phyloP scores from a whole-genome alignment of 441 rosid genomes.

The Hura crepitans region DNA sequence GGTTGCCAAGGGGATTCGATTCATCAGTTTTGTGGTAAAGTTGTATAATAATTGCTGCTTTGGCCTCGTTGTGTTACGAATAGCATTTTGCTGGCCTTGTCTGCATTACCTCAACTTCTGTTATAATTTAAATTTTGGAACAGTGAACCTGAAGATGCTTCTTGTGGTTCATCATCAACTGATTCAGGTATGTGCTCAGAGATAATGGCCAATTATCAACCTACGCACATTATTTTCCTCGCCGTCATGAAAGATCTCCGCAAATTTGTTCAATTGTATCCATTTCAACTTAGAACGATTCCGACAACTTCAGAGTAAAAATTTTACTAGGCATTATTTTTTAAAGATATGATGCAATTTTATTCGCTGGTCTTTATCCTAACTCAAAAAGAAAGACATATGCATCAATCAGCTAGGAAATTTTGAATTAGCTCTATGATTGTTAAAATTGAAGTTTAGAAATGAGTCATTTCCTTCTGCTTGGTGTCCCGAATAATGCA shows the following conservation, averaged over 20 bases:
- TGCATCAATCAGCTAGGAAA: background rate
- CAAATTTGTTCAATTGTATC: background rate
- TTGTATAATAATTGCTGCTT: background rate
- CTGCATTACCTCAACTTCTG: background rate
- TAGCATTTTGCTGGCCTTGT: background rate
- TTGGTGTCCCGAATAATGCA: background rate
- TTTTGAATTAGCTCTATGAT: background rate
- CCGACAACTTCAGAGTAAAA: background rate
- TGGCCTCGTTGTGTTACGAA: background rate
- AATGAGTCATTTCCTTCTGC: background rate
- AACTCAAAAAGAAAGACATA: background rate
- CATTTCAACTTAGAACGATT: background rate
- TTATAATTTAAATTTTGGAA: slow-evolving; percentile 2
- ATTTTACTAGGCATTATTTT: background rate
- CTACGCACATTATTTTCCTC: background rate
- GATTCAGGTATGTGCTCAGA: slow-evolving; percentile 26
- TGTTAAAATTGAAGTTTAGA: background rate
- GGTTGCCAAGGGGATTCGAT: slow-evolving; percentile 30
- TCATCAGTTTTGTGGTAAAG: slow-evolving; percentile 28
- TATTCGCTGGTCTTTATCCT: background rate
- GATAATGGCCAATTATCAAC: background rate
- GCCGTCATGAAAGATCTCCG: background rate
- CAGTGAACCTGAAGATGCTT: slow-evolving; percentile 30
- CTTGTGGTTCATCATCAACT: slow-evolving; percentile 15
- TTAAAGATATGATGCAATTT: background rate